These are phyloP conservation scores for Cladophialophora psammophila DNA, from an alignment of 2,329 filamentous ascomycete species.

Conservation along the genomic window DNA sequence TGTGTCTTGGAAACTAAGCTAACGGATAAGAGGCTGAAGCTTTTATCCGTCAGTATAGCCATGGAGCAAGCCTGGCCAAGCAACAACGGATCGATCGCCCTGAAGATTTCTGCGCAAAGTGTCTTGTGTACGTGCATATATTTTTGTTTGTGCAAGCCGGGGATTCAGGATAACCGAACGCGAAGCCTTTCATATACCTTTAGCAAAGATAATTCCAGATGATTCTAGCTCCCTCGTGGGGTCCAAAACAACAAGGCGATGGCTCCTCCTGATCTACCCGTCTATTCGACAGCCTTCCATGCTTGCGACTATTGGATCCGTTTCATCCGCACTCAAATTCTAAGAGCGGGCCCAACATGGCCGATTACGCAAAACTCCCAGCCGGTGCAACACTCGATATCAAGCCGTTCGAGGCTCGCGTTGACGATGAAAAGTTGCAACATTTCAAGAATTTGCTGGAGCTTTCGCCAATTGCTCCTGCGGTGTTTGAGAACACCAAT, in stretches of 20 bases:
- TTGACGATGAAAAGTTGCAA: not conserved
- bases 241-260: not conserved
- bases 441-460: not conserved
- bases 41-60: too few species aligned
- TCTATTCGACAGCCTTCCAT: slow-evolving; percentile 1
- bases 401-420: not conserved
- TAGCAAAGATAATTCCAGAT: not conserved
- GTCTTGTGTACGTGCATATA: slow-evolving; percentile 2
- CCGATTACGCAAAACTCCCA: slow-evolving; percentile 3
- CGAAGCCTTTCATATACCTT: not conserved
- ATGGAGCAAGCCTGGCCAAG: too few species aligned
- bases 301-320: not conserved
- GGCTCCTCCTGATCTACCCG: not conserved
- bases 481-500: not conserved
- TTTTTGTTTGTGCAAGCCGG: not conserved
- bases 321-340: not conserved
- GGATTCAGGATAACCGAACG: not conserved
- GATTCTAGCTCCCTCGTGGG: not conserved
- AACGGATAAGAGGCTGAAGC: too few species aligned
- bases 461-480: not conserved
- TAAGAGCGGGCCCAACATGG: not conserved
- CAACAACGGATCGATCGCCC: too few species aligned
- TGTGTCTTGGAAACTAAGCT: too few species aligned
- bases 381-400: slow-evolving; percentile 9
- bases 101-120: not conserved